Percentiles rank a stretch among this genome's conserved stretches.
phyloP scores from a whole-genome alignment of 805 yeast genomes.

The Kurtzmaniella cleridarum region DNA sequence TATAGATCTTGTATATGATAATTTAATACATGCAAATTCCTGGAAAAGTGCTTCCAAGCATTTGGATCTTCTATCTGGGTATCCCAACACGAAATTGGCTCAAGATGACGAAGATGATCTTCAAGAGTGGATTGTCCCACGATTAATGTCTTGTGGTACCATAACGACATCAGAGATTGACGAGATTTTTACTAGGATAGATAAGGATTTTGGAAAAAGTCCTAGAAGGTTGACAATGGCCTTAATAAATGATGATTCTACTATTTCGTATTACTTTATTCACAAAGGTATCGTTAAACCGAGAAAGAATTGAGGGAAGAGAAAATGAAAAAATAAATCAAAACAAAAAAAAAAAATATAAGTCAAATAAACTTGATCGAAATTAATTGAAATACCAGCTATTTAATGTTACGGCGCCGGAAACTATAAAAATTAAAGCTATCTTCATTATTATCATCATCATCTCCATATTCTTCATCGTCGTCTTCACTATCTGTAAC shows the following conservation, averaged over 20 bases:
- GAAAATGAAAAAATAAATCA: no score
- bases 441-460: conserved; percentile 1
- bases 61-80: conserved; percentile 1
- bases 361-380: no score
- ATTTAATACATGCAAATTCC: conserved; percentile 39
- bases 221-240: conserved; percentile 49
- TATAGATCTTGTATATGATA: conserved; percentile 30
- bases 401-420: neutral
- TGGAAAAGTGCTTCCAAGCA: conserved; percentile 37
- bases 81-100: conserved; percentile 2
- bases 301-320: conserved; percentile 45
- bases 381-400: neutral
- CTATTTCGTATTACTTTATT: conserved; percentile 63
- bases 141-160: conserved; percentile 13
- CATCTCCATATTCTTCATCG: conserved; percentile 3
- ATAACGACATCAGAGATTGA: conserved; percentile 38
- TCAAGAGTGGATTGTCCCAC: conserved; percentile 30
- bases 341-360: no score
- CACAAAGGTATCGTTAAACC: conserved; percentile 67
- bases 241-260: conserved; percentile 59
- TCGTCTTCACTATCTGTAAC: conserved; percentile 4
- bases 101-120: conserved; percentile 3
- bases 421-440: conserved; percentile 1
- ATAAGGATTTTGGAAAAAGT: conserved; percentile 12
- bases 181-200: conserved; percentile 30